Conservation (phyloP, 305 asterid genomes). For the Rubia tinctorum region DNA sequence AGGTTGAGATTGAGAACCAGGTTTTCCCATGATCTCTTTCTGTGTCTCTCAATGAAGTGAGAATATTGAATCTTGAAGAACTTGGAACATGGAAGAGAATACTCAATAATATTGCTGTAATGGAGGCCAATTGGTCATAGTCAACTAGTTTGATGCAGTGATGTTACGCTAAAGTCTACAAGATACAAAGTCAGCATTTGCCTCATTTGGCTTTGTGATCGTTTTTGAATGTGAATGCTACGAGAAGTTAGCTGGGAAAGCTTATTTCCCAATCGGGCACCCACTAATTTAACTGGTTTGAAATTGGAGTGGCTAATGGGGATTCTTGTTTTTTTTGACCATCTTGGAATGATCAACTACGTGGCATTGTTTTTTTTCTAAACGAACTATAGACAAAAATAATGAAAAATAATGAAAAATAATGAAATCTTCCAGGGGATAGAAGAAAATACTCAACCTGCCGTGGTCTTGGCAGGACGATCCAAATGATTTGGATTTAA, state of each 20-base stretch:
- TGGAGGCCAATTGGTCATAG: not conserved
- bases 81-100: not conserved
- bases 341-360: too few species aligned
- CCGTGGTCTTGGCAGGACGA: too few species aligned
- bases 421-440: too few species aligned
- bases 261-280: too few species aligned
- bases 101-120: not conserved
- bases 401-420: too few species aligned
- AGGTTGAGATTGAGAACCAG: conserved; percentile 12
- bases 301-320: too few species aligned
- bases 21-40: conserved; percentile 20
- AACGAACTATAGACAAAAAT: too few species aligned
- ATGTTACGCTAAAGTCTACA: not conserved
- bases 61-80: not conserved
- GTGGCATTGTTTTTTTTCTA: too few species aligned
- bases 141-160: not conserved
- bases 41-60: not conserved
- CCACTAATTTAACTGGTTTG: too few species aligned
- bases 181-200: not conserved
- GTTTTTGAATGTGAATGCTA: not conserved
- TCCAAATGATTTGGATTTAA: too few species aligned
- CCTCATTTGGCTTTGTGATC: not conserved
- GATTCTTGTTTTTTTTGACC: too few species aligned
- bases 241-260: not conserved
- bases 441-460: too few species aligned